phyloP scores from a whole-genome alignment of 495 filamentous ascomycete species.

The Aspergillus kassunensis region DNA sequence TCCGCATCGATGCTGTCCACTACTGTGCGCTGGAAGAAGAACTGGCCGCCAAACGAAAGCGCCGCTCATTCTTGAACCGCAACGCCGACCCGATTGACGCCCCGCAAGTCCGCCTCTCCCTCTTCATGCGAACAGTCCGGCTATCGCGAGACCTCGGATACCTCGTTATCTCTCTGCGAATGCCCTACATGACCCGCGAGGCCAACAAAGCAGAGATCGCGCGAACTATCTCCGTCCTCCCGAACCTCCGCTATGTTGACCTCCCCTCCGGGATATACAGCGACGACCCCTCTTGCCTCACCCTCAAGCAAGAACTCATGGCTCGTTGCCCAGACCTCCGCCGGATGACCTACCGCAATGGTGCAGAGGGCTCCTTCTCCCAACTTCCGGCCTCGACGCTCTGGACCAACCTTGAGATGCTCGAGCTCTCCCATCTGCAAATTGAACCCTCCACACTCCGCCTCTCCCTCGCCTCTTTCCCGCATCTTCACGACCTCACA shows the following conservation, averaged over 20 bases:
- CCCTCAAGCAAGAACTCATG: constrained; percentile 78
- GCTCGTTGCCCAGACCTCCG: constrained; percentile 76
- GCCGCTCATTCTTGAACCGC: constrained; percentile 67
- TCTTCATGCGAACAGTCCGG: constrained; percentile 77
- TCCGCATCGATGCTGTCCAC: constrained; percentile 92
- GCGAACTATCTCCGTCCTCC: constrained; percentile 77
- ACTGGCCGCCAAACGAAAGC: constrained; percentile 71
- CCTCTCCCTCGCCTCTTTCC: constrained; percentile 64
- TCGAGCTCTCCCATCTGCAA: constrained; percentile 69
- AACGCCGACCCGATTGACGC: constrained; percentile 77
- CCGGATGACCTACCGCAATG: constrained; percentile 79
- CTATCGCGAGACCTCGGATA: constrained; percentile 63
- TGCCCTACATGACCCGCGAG: constrained; percentile 95
- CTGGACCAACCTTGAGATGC: constrained; percentile 75
- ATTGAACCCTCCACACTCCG: constrained; percentile 69
- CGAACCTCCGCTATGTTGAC: constrained; percentile 85
- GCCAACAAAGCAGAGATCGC: constrained; percentile 80
- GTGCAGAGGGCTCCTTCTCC: constrained; percentile 74
- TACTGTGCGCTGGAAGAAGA: constrained; percentile 86
- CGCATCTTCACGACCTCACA: constrained; percentile 64
- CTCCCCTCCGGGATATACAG: constrained; percentile 74
- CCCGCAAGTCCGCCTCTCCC: constrained; percentile 65
- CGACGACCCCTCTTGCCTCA: constrained; percentile 69
- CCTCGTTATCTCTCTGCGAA: constrained; percentile 73
- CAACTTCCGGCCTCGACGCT: constrained; percentile 57